These are phyloP conservation scores for Sporothrix sp. DNA, from an alignment of 2,329 filamentous ascomycete species.

Conservation along the genomic window DNA sequence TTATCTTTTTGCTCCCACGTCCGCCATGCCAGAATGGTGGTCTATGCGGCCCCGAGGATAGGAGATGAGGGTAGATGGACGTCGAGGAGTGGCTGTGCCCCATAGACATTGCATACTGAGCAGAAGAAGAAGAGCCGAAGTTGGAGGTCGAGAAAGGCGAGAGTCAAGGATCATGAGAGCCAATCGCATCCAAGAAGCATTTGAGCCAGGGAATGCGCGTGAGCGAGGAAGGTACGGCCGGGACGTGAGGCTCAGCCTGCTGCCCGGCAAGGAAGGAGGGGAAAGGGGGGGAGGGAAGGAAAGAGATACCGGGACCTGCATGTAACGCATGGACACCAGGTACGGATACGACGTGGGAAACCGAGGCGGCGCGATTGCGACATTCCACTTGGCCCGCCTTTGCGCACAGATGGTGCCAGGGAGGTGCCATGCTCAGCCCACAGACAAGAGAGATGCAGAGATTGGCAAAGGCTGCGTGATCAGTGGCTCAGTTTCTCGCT, in stretches of 20 bases:
- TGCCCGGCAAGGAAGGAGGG: not conserved
- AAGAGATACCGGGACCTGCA: not conserved
- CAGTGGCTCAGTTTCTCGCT: not conserved
- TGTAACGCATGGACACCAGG: slow-evolving; percentile 1
- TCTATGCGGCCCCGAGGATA: too few species aligned
- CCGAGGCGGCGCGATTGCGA: not conserved
- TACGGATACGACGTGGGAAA: not conserved
- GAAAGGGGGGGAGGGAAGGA: not conserved
- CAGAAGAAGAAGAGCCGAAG: not conserved
- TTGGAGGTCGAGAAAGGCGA: not conserved
- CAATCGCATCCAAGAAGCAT: not conserved
- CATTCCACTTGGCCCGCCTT: not conserved
- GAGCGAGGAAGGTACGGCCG: not conserved
- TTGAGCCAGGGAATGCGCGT: not conserved
- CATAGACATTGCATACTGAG: too few species aligned
- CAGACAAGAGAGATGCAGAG: not conserved
- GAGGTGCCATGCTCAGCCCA: too few species aligned
- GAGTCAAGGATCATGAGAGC: not conserved
- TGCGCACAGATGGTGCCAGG: not conserved
- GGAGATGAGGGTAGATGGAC: not conserved
- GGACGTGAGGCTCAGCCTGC: slow-evolving; percentile 7
- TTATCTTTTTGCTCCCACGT: not conserved
- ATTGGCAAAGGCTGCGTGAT: not conserved
- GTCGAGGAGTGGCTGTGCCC: not conserved
- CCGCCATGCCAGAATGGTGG: too few species aligned